Evolutionary conservation across 495 filamentous ascomycete genomes (phyloP).

Genomic region (Xylaria intraflava): DNA sequence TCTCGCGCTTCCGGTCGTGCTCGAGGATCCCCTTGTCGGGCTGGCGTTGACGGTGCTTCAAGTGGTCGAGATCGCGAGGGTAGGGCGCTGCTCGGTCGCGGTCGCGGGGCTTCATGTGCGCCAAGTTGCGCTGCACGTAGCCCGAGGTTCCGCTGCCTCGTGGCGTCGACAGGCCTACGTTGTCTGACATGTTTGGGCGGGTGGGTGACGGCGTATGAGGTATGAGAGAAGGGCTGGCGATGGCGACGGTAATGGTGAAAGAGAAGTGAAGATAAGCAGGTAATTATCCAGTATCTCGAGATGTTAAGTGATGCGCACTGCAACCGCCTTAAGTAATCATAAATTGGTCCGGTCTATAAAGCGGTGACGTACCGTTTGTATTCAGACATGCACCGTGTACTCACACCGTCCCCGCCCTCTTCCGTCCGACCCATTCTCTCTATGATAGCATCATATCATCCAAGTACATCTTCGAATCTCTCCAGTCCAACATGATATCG

Average conservation of each 20-base stretch:
- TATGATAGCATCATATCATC: too few relatives aligned
- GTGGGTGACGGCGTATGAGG: background rate
- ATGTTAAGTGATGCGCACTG: too few relatives aligned
- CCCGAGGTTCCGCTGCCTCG: slow-evolving; percentile 93
- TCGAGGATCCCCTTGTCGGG: slow-evolving; percentile 90
- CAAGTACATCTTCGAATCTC: too few relatives aligned
- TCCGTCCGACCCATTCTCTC: too few relatives aligned
- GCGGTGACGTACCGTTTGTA: too few relatives aligned
- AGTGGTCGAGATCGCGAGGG: slow-evolving; percentile 52
- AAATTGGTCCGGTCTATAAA: too few relatives aligned
- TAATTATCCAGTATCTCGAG: too few relatives aligned
- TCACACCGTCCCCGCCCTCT: too few relatives aligned
- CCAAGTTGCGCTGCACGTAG: slow-evolving; percentile 92
- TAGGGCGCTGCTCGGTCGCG: slow-evolving; percentile 48
- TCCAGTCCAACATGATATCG: too few relatives aligned
- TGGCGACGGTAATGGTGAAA: background rate
- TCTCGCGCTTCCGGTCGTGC: slow-evolving; percentile 80
- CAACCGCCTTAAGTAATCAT: too few relatives aligned
- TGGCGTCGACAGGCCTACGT: slow-evolving; percentile 94
- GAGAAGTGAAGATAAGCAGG: background rate
- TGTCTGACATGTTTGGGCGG: slow-evolving; percentile 68
- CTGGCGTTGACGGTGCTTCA: slow-evolving; percentile 67
- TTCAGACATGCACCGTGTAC: too few relatives aligned
- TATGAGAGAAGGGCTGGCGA: background rate
- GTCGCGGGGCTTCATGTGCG: slow-evolving; percentile 76